Percentiles rank a stretch among this genome's conserved stretches.
These are phyloP conservation scores for Lactarius indigo DNA, from an alignment of 768 basidiomycete genomes.

Conservation along the genomic window DNA sequence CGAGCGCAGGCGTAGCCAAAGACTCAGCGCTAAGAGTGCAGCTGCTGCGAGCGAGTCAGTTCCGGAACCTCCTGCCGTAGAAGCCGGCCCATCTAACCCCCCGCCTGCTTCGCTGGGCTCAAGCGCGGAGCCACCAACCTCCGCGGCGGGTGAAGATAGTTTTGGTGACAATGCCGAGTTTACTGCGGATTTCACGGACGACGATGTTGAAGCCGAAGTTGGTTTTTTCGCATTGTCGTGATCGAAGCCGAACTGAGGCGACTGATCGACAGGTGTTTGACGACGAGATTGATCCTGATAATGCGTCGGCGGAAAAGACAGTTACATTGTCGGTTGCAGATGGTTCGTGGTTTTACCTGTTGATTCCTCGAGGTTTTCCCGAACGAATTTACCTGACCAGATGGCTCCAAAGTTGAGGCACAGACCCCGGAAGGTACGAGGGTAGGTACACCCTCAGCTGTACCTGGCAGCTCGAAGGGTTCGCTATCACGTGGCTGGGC, in stretches of 20 bases:
- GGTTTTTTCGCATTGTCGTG: slow-evolving; percentile 10
- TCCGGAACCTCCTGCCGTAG: slow-evolving; percentile 22
- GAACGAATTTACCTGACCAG: slow-evolving; percentile 36
- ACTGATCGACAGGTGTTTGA: slow-evolving; percentile 60
- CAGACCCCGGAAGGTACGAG: slow-evolving; percentile 97
- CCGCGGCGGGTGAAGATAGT: slow-evolving; percentile 39
- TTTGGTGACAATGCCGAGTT: slow-evolving; percentile 59
- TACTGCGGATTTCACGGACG: slow-evolving; percentile 76
- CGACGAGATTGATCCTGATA: slow-evolving; percentile 78
- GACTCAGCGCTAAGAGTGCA: slow-evolving; percentile 68
- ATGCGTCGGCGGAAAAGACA: slow-evolving; percentile 71
- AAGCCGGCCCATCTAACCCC: slow-evolving; percentile 18
- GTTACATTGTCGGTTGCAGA: slow-evolving; percentile 80
- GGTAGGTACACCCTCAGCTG: slow-evolving; percentile 76
- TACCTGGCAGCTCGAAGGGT: slow-evolving; percentile 41
- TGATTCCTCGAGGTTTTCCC: background rate
- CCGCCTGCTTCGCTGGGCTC: slow-evolving; percentile 13
- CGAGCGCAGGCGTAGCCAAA: slow-evolving; percentile 73
- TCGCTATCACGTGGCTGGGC: slow-evolving; percentile 35
- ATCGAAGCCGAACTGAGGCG: background rate
- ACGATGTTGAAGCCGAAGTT: slow-evolving; percentile 78
- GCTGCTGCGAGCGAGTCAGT: slow-evolving; percentile 25
- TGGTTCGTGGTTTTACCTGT: slow-evolving; percentile 40
- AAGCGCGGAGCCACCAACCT: slow-evolving; percentile 31
- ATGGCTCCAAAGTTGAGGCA: slow-evolving; percentile 91